Base-by-base conservation (phyloP, 1,284 basidiomycete genomes). In the Xanthoconium separans region DNA sequence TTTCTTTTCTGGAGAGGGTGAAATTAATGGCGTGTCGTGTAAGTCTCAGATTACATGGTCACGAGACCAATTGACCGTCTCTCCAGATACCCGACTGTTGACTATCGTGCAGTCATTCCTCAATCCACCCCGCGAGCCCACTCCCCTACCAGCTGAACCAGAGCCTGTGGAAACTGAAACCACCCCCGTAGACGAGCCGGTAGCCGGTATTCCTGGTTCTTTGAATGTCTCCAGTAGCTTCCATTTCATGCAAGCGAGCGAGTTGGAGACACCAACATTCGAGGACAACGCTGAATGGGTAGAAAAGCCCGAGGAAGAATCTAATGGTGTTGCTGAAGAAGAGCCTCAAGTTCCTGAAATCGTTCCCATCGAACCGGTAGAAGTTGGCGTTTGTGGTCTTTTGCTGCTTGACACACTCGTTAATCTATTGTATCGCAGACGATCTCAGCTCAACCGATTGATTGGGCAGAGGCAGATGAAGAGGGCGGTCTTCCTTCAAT, bases 181-280 rank as follows among this genome's bases (percentile, higher is more conserved):
- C 8, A 10, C 33, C 3, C 52, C 51, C 6, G 51, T 45, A 24
- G 57, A 65, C 30, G 69, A 60, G 24, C 69, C 70, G 16, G 62
- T 71, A n/a, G 51, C 67, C 51, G 70, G 66, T 46, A 49, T 72
- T 48, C 70, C 66, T 12, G 66, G 70, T 37, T 62, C 70, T 49
- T 55, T 73, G 31, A 67, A 72, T 33, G 65, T 70, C 18, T 75
- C 83, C 0, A 77, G 76, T 50, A 80, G 80, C 69, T 85, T 90
- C 76, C 82, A 80, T 61, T 91, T 91, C 69, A 85, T 91, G 73
- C 83, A 88, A 69, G 85, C 79, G 51, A 90, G 88, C 64, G 89
- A 91, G 61, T 75, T 91, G 30, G 89, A 85, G 56, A 62, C 74
- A 3, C 50, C 76, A 27, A 59, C 74, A 12, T 77, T 79, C 42